Evolutionary conservation across 2,329 filamentous ascomycete species (phyloP).

Genomic region (Endothia cerciana): DNA sequence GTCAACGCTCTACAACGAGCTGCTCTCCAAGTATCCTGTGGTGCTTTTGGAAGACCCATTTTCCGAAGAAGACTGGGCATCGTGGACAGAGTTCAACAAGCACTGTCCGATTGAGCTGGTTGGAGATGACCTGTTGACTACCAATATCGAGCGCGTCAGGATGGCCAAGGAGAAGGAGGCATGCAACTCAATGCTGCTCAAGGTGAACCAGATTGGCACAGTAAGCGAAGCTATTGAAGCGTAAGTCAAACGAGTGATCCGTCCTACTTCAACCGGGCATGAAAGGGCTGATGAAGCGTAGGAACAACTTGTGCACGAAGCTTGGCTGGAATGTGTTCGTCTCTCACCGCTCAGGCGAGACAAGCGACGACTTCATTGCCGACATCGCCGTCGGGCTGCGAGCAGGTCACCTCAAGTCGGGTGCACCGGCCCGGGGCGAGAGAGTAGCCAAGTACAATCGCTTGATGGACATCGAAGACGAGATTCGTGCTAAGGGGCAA

Average conservation of each 20-base stretch:
- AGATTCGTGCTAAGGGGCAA: slow-evolving; percentile 15
- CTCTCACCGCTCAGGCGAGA: slow-evolving; percentile 47
- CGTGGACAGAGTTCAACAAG: slow-evolving; percentile 42
- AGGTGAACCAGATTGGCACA: slow-evolving; percentile 49
- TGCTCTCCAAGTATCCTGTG: slow-evolving; percentile 43
- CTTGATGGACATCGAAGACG: slow-evolving; percentile 46
- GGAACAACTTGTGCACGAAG: slow-evolving; percentile 32
- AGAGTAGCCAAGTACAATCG: slow-evolving; percentile 49
- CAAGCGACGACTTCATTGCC: slow-evolving; percentile 48
- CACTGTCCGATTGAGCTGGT: slow-evolving; percentile 42
- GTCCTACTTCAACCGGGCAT: no score
- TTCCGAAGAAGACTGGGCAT: slow-evolving; percentile 44
- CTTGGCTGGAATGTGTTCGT: slow-evolving; percentile 47
- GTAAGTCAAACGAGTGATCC: slow-evolving; percentile 37
- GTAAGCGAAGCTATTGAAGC: slow-evolving; percentile 45
- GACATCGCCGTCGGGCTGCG: slow-evolving; percentile 44
- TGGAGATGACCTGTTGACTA: slow-evolving; percentile 46
- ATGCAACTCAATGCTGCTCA: slow-evolving; percentile 40
- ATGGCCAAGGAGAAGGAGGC: slow-evolving; percentile 42
- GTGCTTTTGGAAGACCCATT: slow-evolving; percentile 47
- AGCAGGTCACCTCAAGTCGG: slow-evolving; percentile 46
- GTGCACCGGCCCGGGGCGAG: slow-evolving; percentile 45
- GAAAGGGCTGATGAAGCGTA: slow-evolving; percentile 30
- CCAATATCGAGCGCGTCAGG: slow-evolving; percentile 41
- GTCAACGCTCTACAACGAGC: slow-evolving; percentile 36